Conservation (phyloP, 1,139 yeast genomes). For the Taphrina sp. region DNA sequence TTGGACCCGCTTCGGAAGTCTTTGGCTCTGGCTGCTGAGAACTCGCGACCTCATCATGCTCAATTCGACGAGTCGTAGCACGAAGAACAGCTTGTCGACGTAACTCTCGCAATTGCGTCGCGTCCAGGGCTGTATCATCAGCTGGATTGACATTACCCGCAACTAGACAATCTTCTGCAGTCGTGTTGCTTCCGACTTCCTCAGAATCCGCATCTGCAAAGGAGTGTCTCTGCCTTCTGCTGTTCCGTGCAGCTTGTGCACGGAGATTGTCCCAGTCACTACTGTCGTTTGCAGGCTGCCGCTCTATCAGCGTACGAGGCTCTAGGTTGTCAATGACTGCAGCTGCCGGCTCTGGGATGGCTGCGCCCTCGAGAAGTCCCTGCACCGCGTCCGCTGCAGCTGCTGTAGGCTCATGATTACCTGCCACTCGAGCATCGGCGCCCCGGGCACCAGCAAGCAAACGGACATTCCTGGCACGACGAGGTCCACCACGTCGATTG, state of each 20-base stretch:
- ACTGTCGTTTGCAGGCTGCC: background rate
- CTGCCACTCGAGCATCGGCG: background rate
- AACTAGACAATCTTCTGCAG: too few species aligned
- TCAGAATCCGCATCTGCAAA: background rate
- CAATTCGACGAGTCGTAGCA: conserved; percentile 7
- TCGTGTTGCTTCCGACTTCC: too few species aligned
- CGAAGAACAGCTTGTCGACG: conserved; percentile 18
- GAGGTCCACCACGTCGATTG: background rate
- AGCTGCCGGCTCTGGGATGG: background rate
- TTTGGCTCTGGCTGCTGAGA: background rate
- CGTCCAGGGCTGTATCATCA: background rate
- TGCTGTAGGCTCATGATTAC: too few species aligned
- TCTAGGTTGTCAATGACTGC: background rate
- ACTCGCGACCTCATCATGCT: background rate
- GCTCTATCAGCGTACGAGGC: background rate
- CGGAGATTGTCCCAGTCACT: conserved; percentile 11
- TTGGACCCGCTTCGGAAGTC: too few species aligned
- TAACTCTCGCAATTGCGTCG: conserved; percentile 17
- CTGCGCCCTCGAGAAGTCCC: background rate
- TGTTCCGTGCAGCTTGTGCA: conserved; percentile 6
- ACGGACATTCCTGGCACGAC: background rate
- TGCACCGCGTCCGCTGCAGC: background rate
- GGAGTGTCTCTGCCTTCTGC: background rate
- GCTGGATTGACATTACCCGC: background rate
- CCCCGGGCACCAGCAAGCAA: background rate